Evolutionary conservation across 768 basidiomycete genomes (phyloP), one percentile per base, ranked within the genome.

Genomic region (Sutorius australiensis): DNA sequence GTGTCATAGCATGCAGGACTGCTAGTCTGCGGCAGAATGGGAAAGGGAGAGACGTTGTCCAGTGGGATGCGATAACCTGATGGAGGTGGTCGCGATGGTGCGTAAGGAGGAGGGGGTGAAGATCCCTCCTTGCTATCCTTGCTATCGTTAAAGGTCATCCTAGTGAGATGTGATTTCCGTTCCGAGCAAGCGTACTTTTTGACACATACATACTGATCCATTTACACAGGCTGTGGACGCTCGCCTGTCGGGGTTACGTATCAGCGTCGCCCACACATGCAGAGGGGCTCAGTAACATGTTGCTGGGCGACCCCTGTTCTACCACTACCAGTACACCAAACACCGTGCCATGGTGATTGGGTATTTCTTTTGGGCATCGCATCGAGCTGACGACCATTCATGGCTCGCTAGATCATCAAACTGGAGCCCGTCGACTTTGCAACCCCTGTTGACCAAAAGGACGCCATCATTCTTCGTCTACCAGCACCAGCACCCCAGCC

Each of bases 21-120:
- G 17, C 81, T 82, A 33, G 77, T 67, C 52, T 78, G 70, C 3
- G 70, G 37, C 2, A 56, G 38, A 21, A 63, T 56, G 5, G 85
- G 81, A 63, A 79, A 71, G 5, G 46, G 59, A 3, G 74, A 58
- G 8, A 73, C 57, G 19, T 61, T 61, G 45, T 68, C 70, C 41
- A 88, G 71, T 0, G 85, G 76, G 49, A 88, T 65, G 57, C 88
- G 84, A 61, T 76, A 82, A 12, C 89, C 89, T 1, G 87, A 87
- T 3, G 83, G 78, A 0, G 85, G 82, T 0, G 77, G 70, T 33
- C 48, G 51, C 0, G 53, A 27, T 0, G 57, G 51, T 10, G 54
- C 12, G 40, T 66, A 64, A 14, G 61, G 64, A 50, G 64, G 64
- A 16, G 62, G 53, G 7, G 38, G 48, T 16, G 45, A 30, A 42